Base-by-base conservation (phyloP, 2,329 filamentous ascomycete genomes). In the Verticillium dahliae region DNA sequence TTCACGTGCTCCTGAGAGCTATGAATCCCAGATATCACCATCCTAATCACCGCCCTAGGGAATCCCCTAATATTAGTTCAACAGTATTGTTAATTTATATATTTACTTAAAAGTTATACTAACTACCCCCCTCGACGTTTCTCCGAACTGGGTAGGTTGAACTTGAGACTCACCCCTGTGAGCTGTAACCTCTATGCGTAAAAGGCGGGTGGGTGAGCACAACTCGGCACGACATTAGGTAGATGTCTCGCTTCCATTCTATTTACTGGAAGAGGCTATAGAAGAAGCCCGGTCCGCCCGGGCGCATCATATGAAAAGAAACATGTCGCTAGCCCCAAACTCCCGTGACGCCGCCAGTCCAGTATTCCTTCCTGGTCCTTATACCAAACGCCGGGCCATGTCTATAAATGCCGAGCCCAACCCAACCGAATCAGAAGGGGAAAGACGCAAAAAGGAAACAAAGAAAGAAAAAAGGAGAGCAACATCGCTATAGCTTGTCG, bases 401-500 rank as follows among this genome's bases (percentile, higher is more conserved):
- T 18, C 45, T 50, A 10, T 50, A 18, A 2, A 6, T 41, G 6
- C 45, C 22, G 22, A 18, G 18, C 18, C 33, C 33, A 45, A n/a
- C 31, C 9, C 14, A 6, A 34, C 5, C 15, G 27, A 22, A 10
- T 9, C 34, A 33, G 38, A 58, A 41, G 38, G 27, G 31, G 35
- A 45, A 41, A 45, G 27, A 31, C 2, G 35, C 27, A 45, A 58
- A 41, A 22, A 38, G 31, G 34, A 45, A 39, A 45, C 18, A 58
- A 39, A 39, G 3, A n/a, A 38, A 38, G 9, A 37, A 37, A 37
- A 37, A 37, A 37, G 35, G 35, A 37, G 27, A 31, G 27, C 27
- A 10, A 13, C 35, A 37, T 37, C 9, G n/a, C 27, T 39, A 58
- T 6, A 59, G 58, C 34, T 50, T 54, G 13, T 71, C 69, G 3